Conservation (phyloP, 257 asterid genomes). For the Linaria vulgaris region DNA sequence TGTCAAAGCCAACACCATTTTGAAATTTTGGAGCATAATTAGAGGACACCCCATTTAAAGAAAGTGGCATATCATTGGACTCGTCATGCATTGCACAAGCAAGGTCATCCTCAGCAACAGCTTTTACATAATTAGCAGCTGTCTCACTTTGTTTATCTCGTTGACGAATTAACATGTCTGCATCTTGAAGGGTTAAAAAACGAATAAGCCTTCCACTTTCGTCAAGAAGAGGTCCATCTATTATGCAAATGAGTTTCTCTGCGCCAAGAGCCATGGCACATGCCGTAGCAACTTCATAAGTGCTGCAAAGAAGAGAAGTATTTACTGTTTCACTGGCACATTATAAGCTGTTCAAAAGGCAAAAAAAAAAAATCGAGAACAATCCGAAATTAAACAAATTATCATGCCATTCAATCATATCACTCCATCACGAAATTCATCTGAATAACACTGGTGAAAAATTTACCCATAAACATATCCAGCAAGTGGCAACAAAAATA, state of each 20-base stretch:
- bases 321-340: constrained; percentile 3
- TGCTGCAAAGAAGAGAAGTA: constrained; percentile 47
- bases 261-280: constrained; percentile 94
- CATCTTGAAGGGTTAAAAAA: constrained; percentile 83
- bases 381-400: constrained; percentile 17
- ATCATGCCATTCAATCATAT: constrained; percentile 10
- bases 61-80: constrained; percentile 33
- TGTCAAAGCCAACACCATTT: constrained; percentile 94
- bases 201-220: constrained; percentile 70
- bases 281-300: constrained; percentile 96
- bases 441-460: constrained; percentile 2
- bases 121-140: constrained; percentile 85
- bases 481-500: constrained; percentile 49
- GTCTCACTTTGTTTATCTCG: constrained; percentile 84
- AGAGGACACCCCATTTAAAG: constrained; percentile 42
- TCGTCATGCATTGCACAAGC: constrained; percentile 31
- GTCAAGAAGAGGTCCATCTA: constrained; percentile 87
- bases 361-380: not conserved
- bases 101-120: constrained; percentile 66
- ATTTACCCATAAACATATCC: constrained; percentile 25
- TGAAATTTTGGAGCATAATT: constrained; percentile 64
- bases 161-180: constrained; percentile 69
- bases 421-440: constrained; percentile 16
- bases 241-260: constrained; percentile 82
- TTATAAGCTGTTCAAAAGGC: constrained; percentile 1